Evolutionary conservation across 352 stramenopile species (phyloP), one percentile per base, ranked within the genome.

Genomic region (Phytophthora multivora): DNA sequence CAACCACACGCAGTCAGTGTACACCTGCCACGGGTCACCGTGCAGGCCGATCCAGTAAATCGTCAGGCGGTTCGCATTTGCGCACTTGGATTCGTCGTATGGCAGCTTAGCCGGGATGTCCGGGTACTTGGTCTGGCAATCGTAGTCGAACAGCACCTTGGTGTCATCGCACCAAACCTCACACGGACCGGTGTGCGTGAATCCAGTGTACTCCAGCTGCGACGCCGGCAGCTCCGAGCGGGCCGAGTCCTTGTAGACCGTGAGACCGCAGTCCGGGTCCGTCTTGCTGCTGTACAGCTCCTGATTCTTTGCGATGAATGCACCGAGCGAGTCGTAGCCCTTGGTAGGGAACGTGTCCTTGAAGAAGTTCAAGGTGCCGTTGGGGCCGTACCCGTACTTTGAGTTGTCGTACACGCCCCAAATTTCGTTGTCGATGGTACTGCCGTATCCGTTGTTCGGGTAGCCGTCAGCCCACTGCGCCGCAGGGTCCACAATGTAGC

Each of bases 41-140:
- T 88, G 78, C 26, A 89, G 41, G 1, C 50, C 81, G 40, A 88
- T 62, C 82, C 79, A 91, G 75, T 86, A 88, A 39, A 75, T 59
- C 19, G 65, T 74, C 45, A 91, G 18, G 3, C 67, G 72, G 53
- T 85, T 77, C 5, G 76, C 76, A n/a, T 72, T 59, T 1, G 64
- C 36, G 45, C 80, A 90, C 51, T 77, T 74, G 38, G 57, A 50
- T 19, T 64, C 50, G 51, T 91, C 73, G 47, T 80, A 76, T 7
- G 77, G 51, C 31, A 91, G 66, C 21, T 25, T 71, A n/a, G 63
- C 71, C 5, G 70, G 70, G 15, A 68, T 64, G 3, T 23, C 48
- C 2, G 65, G 45, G 47, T 79, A 89, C 30, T 69, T 80, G 7
- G 42, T 67, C 26, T 69, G 59, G 66, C 82, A 91, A 50, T 91